A percentile compares a stretch with the other conserved stretches of the same genome.
Evolutionary conservation across 2,329 filamentous ascomycete genomes (phyloP).

Genomic region (Beauveria caledonica): DNA sequence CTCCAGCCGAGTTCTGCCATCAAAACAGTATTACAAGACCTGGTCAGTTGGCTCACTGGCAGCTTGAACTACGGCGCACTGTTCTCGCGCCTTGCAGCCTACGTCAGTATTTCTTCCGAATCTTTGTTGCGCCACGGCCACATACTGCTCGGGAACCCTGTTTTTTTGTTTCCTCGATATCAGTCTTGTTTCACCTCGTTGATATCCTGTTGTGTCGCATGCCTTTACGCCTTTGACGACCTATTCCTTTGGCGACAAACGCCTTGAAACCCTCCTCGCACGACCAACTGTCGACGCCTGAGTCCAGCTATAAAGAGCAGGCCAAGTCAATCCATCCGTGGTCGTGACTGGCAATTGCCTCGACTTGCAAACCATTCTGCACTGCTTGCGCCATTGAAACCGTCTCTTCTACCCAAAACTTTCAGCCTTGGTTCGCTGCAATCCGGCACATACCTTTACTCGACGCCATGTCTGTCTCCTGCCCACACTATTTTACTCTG

Average conservation of each 20-base stretch:
- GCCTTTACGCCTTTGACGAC: neutral
- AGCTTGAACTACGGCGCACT: neutral
- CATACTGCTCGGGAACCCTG: neutral
- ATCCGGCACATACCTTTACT: too few species aligned
- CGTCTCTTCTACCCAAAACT: neutral
- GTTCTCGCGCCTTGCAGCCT: neutral
- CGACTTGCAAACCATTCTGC: neutral
- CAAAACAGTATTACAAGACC: neutral
- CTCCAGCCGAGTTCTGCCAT: neutral
- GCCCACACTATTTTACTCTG: slow-evolving; percentile 55
- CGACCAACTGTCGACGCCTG: neutral
- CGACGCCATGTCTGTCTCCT: slow-evolving; percentile 42
- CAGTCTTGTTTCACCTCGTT: slow-evolving; percentile 1
- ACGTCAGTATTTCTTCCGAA: neutral
- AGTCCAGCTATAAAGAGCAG: neutral
- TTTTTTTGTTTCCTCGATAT: neutral
- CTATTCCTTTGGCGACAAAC: neutral
- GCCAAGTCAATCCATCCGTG: neutral
- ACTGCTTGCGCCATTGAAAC: neutral
- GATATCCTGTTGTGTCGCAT: neutral
- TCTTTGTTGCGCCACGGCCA: neutral
- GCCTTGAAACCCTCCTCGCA: neutral
- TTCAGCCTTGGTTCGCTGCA: neutral
- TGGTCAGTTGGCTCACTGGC: neutral
- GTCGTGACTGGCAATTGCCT: neutral